Evolutionary conservation across 176 grass and related monocot genomes (phyloP), one percentile per base, ranked within the genome.

Genomic region (Rhynchospora pubera): DNA sequence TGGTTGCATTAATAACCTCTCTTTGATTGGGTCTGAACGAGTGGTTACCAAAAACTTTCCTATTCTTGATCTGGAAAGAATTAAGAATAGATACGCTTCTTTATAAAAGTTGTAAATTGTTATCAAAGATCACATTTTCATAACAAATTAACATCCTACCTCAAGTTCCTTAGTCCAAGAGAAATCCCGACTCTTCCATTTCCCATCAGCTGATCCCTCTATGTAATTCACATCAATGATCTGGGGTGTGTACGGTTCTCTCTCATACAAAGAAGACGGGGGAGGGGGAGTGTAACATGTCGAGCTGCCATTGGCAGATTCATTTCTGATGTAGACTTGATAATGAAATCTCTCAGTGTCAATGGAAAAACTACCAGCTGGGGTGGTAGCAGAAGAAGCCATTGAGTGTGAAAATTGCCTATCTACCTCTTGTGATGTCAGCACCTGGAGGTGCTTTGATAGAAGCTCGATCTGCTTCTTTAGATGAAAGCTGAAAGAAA

Each of bases 1-100:
- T 98, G 87, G 95, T 98, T 55, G 95, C 95, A 87, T 98, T 98
- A 70, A 98, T 94, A 90, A 98, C 91, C 85, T 98, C 95, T 84
- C 95, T 91, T 86, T 94, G 92, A 85, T 98, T 98, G 48, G 85
- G 95, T 15, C 90, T 86, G 56, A 98, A 98, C 57, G 92, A 94
- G 70, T 62, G 92, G 26, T 98, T 98, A 69, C 95, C 95, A 84
- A 98, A 98, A 2, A 84, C 58, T 57, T 74, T 97, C 82, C 78
- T 93, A 80, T 97, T 94, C 74, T 91, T 88, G 12, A 53, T 80
- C 95, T 94, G 66, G 58, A 26, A 55, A 89, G 13, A 48, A 77
- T 71, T 77, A 59, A 71, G 9, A 43, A 71, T 43, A 85, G 73
- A 34, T 59, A 81, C 64, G n/a, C 14, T 8, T 55, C 18, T 30